Percentiles rank a stretch among this genome's conserved stretches.
phyloP scores from a whole-genome alignment of 2,329 filamentous ascomycete species.

The Trichothecium roseum region DNA sequence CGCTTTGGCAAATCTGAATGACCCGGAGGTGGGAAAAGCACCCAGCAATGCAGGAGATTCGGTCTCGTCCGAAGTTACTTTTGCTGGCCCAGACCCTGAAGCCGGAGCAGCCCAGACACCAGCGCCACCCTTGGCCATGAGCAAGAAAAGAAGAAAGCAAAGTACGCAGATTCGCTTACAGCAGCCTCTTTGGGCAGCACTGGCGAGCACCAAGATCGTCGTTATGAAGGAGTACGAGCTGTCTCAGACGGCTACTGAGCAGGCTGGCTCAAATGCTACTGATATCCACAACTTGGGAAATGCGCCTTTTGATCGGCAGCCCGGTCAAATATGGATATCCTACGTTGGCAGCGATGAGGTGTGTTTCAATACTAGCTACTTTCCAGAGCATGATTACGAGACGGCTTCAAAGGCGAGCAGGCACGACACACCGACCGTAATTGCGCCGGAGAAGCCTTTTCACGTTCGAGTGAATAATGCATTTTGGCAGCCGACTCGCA shows the following conservation, averaged over 20 bases:
- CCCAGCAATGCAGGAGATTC: conserved; percentile 16
- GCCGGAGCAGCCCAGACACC: conserved; percentile 21
- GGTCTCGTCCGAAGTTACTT: conserved; percentile 22
- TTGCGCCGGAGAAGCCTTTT: conserved; percentile 64
- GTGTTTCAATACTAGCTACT: conserved; percentile 63
- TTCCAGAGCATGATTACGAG: conserved; percentile 30
- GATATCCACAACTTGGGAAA: conserved; percentile 70
- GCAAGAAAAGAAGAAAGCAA: conserved; percentile 82
- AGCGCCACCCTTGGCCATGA: conserved; percentile 35
- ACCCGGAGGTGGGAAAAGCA: conserved; percentile 54
- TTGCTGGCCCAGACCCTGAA: conserved; percentile 44
- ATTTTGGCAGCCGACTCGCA: conserved; percentile 68
- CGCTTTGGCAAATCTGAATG: conserved; percentile 34
- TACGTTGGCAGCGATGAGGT: conserved; percentile 71
- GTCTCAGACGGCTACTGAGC: conserved; percentile 65
- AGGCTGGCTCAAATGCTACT: conserved; percentile 62
- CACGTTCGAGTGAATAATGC: conserved; percentile 71
- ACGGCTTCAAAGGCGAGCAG: conserved; percentile 13
- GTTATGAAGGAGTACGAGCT: conserved; percentile 87
- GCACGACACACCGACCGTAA: conserved; percentile 31
- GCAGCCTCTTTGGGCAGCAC: conserved; percentile 87
- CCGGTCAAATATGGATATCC: conserved; percentile 69
- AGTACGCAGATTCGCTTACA: conserved; percentile 82
- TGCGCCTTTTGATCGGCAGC: conserved; percentile 59
- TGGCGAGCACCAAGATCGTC: conserved; percentile 93